These are phyloP conservation scores for Ceratocystis cacaofunesta DNA, from an alignment of 2,329 filamentous ascomycete species.

Conservation along the genomic window DNA sequence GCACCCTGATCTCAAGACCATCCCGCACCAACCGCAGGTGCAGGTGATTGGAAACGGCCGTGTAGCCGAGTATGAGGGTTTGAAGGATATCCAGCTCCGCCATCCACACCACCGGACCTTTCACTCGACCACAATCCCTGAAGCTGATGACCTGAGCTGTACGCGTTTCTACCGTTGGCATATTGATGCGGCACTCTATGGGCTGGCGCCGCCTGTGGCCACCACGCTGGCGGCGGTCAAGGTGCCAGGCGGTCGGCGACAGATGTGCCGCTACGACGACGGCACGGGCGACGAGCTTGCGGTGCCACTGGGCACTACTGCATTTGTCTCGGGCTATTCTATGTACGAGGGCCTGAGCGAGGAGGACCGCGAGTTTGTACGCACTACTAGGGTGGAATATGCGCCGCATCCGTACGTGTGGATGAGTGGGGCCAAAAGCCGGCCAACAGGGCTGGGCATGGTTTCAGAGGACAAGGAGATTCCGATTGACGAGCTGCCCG, in stretches of 20 bases:
- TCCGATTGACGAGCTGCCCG: constrained; percentile 42
- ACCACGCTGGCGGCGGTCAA: constrained; percentile 61
- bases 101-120: constrained; percentile 70
- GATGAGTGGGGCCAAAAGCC: constrained; percentile 57
- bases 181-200: constrained; percentile 65
- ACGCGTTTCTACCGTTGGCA: constrained; percentile 63
- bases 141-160: constrained; percentile 33
- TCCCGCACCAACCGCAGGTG: constrained; percentile 65
- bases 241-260: constrained; percentile 50
- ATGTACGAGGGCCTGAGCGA: constrained; percentile 55
- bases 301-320: constrained; percentile 61
- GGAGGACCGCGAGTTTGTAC: constrained; percentile 51
- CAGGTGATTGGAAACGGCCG: constrained; percentile 68
- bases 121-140: constrained; percentile 48
- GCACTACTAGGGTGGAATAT: constrained; percentile 55
- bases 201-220: constrained; percentile 56
- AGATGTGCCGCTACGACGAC: constrained; percentile 60
- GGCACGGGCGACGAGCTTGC: constrained; percentile 48
- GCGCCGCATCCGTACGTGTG: constrained; percentile 69
- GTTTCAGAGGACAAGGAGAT: constrained; percentile 52
- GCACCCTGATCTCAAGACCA: constrained; percentile 66
- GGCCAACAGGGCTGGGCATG: constrained; percentile 55
- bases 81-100: constrained; percentile 50
- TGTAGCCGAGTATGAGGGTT: constrained; percentile 53
- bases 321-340: constrained; percentile 55